Conservation (phyloP, 129 eudicot species). For the Lactuca saligna region DNA sequence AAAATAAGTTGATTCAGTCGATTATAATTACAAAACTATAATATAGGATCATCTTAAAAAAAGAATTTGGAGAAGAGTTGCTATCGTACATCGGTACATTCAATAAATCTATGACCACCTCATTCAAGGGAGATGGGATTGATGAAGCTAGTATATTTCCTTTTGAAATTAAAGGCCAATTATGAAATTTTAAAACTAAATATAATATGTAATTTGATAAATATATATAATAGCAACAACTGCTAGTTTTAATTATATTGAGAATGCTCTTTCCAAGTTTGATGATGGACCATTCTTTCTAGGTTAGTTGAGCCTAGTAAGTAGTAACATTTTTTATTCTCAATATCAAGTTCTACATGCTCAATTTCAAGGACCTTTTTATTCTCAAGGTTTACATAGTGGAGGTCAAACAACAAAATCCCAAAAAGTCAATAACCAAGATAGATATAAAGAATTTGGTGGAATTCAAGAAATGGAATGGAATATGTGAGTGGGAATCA, state of each 20-base stretch:
- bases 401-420: conserved; percentile 3
- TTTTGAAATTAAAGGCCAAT: not conserved
- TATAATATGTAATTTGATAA: not conserved
- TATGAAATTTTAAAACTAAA: not conserved
- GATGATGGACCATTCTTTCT: conserved; percentile 76
- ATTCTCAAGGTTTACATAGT: conserved; percentile 23
- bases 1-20: not conserved
- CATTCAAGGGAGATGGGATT: conserved; percentile 46
- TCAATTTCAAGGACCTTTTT: conserved; percentile 39
- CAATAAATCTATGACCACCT: conserved; percentile 48
- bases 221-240: conserved; percentile 29
- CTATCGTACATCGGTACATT: conserved; percentile 44
- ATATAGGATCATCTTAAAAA: conserved; percentile 57
- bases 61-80: conserved; percentile 65
- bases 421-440: conserved; percentile 30
- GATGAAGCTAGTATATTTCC: conserved; percentile 51
- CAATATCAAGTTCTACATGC: too few relatives aligned
- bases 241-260: conserved; percentile 67
- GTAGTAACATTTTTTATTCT: conserved; percentile 25
- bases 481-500: conserved; percentile 7
- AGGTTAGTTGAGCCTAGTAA: conserved; percentile 74
- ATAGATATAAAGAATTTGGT: conserved; percentile 8
- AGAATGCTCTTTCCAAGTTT: conserved; percentile 69
- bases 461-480: conserved; percentile 27
- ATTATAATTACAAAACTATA: not conserved